Percentiles rank a stretch among this genome's conserved stretches.
phyloP scores from a whole-genome alignment of 2,329 filamentous ascomycete species.

The Epicoccum sorghinum region DNA sequence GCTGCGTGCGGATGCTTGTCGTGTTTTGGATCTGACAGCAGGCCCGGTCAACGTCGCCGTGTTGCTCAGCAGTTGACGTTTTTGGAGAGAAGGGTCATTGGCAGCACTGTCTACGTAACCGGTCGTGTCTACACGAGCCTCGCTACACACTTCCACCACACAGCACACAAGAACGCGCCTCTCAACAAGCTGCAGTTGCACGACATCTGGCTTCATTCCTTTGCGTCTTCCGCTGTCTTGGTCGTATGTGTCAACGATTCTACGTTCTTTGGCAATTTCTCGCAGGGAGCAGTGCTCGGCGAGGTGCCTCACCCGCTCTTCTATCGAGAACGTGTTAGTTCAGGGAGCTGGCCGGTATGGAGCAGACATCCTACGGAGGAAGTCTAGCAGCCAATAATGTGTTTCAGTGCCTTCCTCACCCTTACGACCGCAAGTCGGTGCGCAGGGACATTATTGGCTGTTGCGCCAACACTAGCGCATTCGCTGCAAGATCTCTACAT shows the following conservation, averaged over 20 bases:
- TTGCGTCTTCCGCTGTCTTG: slow-evolving; percentile 7
- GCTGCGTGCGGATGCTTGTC: slow-evolving; percentile 22
- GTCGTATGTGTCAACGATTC: slow-evolving; percentile 11
- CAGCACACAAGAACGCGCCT: slow-evolving; percentile 2
- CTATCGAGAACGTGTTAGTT: slow-evolving; percentile 19
- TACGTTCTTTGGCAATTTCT: neutral
- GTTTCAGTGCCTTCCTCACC: slow-evolving; percentile 9
- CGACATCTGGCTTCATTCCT: slow-evolving; percentile 2
- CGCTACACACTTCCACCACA: slow-evolving; percentile 19
- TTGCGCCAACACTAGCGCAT: slow-evolving; percentile 11
- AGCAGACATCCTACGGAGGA: slow-evolving; percentile 1
- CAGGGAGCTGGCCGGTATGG: slow-evolving; percentile 6
- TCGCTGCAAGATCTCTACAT: slow-evolving; percentile 22
- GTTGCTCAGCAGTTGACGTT: slow-evolving; percentile 3
- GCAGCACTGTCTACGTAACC: neutral
- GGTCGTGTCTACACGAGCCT: slow-evolving; percentile 13
- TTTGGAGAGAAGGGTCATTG: neutral
- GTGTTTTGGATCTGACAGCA: neutral
- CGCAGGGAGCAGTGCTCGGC: slow-evolving; percentile 1
- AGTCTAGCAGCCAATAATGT: slow-evolving; percentile 10
- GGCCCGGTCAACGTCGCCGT: neutral
- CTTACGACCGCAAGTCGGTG: slow-evolving; percentile 5
- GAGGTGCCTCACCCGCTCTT: slow-evolving; percentile 8
- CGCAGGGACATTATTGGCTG: slow-evolving; percentile 3
- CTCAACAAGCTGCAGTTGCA: slow-evolving; percentile 6